These are phyloP conservation scores for Inonotus hispidus DNA, from an alignment of 1,284 basidiomycete genomes.

Conservation along the genomic window DNA sequence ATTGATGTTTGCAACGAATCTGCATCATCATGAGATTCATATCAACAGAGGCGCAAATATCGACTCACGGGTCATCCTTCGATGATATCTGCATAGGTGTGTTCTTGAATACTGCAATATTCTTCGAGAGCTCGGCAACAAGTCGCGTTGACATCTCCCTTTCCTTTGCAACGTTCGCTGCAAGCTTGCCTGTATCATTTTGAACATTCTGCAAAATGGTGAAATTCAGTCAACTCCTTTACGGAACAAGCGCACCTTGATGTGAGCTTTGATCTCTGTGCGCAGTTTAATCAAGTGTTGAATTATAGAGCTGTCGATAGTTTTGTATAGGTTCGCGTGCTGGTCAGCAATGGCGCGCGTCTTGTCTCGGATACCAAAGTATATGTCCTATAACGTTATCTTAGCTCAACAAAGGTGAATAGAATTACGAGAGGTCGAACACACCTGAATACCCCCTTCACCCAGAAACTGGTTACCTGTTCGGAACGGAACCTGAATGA, in stretches of 20 bases:
- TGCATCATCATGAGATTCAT: constrained; percentile 23
- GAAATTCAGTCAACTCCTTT: not conserved
- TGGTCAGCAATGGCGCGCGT: constrained; percentile 93
- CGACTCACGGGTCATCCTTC: constrained; percentile 79
- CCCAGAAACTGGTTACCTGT: constrained; percentile 95
- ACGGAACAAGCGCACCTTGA: constrained; percentile 57
- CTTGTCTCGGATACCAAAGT: constrained; percentile 91
- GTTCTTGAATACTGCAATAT: constrained; percentile 91
- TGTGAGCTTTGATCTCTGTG: constrained; percentile 95
- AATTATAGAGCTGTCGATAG: constrained; percentile 95
- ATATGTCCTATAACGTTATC: constrained; percentile 65
- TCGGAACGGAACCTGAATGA: constrained; percentile 96
- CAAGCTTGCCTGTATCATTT: constrained; percentile 95
- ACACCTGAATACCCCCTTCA: constrained; percentile 80
- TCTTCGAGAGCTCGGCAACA: constrained; percentile 84
- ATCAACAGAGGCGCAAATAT: not conserved
- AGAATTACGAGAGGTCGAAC: constrained; percentile 5
- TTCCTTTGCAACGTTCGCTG: constrained; percentile 90
- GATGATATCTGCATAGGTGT: constrained; percentile 85
- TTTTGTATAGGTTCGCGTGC: constrained; percentile 93
- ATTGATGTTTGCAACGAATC: constrained; percentile 69
- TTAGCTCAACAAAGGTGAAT: not conserved
- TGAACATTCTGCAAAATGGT: constrained; percentile 72
- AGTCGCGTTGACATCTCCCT: constrained; percentile 85
- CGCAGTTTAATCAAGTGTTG: constrained; percentile 95